Percentiles rank a stretch among this genome's conserved stretches.
These are phyloP conservation scores for Euphorbia peplus DNA, from an alignment of 345 rosid genomes.

Conservation along the genomic window DNA sequence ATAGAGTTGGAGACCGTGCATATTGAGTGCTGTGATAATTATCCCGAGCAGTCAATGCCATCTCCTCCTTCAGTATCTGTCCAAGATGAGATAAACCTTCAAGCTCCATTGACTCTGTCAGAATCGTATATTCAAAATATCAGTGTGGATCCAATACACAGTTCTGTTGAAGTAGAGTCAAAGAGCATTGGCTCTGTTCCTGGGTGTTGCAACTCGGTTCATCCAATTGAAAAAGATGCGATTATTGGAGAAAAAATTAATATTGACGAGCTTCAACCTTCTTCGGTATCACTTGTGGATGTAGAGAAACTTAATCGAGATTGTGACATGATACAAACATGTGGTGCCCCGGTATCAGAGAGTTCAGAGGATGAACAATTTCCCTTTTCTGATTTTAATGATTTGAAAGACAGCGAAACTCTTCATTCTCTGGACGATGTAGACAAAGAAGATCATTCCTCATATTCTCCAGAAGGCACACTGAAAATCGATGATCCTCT, in stretches of 20 bases:
- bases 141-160: slow-evolving; percentile 25
- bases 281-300: slow-evolving; percentile 22
- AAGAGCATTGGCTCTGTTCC: slow-evolving; percentile 24
- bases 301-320: slow-evolving; percentile 23
- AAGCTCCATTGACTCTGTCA: slow-evolving; percentile 16
- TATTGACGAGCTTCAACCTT: slow-evolving; percentile 16
- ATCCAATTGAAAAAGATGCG: slow-evolving; percentile 26
- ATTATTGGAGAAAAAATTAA: slow-evolving; percentile 8
- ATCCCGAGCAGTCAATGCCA: slow-evolving; percentile 21
- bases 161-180: slow-evolving; percentile 26
- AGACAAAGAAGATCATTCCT: slow-evolving; percentile 25
- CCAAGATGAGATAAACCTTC: slow-evolving; percentile 17
- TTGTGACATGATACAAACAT: slow-evolving; percentile 24
- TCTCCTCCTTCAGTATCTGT: slow-evolving; percentile 15
- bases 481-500: slow-evolving; percentile 16
- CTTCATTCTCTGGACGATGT: slow-evolving; percentile 25
- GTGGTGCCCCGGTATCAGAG: slow-evolving; percentile 34
- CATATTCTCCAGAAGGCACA: slow-evolving; percentile 20
- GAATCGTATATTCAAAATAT: slow-evolving; percentile 23
- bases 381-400: slow-evolving; percentile 60
- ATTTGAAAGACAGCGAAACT: slow-evolving; percentile 28
- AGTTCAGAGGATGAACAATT: slow-evolving; percentile 72
- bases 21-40: slow-evolving; percentile 5
- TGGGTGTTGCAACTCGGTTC: slow-evolving; percentile 23
- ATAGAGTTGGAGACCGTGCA: slow-evolving; percentile 18